Evolutionary conservation across 345 rosid genomes (phyloP), one percentile per base, ranked within the genome.

Genomic region (Zanthoxylum bungeanum): DNA sequence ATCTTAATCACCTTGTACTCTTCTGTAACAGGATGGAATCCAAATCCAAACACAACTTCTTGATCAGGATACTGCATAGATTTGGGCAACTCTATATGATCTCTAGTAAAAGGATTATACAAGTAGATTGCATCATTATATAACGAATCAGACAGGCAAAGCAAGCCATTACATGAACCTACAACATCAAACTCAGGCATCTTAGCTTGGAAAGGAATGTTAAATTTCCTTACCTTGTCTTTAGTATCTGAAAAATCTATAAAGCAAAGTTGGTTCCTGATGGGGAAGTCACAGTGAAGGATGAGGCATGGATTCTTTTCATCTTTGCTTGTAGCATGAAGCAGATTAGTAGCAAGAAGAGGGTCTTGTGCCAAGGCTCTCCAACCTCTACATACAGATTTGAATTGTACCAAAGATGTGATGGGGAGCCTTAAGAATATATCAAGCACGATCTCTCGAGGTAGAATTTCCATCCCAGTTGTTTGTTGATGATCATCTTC

Each of bases 1-100:
- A 90, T 86, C 84, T 84, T 84, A 34, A 90, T 74, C 4, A 90
- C 89, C 80, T 90, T 90, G 84, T 80, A 86, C 42, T 81, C 80
- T 24, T 84, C 83, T 19, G 82, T 80, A 16, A 9, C 49, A 1
- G 81, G 84, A 66, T 84, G 83, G 53, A 81, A 86, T 11, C 93
- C 93, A 17, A 84, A 90, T 30, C 90, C 96, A n/a, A 84, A 81
- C 49, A 85, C 85, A 7, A 85, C 85, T 65, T 79, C 87, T 66
- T 81, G 84, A 19, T 86, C 81, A 12, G 76, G 76, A 44, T 76
- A 73, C 68, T 77, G 73, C 47, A 42, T 55, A 28, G 80, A 76
- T 58, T 79, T 52, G 0, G 93, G 93, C 24, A 88, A 81, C 78
- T 81, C 76, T 24, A 64, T 39, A 22, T 50, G 71, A 55, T 81